Evolutionary conservation across 495 filamentous ascomycete genomes (phyloP), one percentile per base, ranked within the genome.

Genomic region (Lophiostoma macrostomum): DNA sequence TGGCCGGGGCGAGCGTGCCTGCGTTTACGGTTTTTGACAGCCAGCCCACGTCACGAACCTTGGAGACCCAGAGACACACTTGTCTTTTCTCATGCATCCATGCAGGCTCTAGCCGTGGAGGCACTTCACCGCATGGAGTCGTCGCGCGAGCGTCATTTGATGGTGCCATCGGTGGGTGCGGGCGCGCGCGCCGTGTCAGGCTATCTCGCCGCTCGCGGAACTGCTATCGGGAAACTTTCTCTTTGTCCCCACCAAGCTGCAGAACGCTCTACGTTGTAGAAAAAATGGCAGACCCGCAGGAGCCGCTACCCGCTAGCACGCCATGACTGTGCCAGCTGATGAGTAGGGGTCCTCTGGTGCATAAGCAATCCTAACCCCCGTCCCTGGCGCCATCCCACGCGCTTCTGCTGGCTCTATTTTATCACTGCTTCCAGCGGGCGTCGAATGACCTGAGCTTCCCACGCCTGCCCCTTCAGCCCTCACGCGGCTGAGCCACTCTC

Each of bases 181-280:
- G n/a, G n/a, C n/a, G n/a, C n/a, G n/a, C n/a, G n/a, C n/a, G n/a
- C n/a, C n/a, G n/a, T n/a, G 30, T 38, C 45, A 49, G 31, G 38
- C 37, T 24, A 27, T 37, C 12, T n/a, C 32, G 38, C 49, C 49
- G 49, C 43, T 52, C 29, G 49, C 49, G 36, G 49, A 28, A 1
- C 25, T 10, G 35, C 44, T 38, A 30, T 58, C 54, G 54, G 54
- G 18, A 50, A 34, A 44, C 54, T 45, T 46, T 51, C 46, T 58
- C 52, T 45, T 46, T 57, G 6, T 19, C 31, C 30, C 50, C 34
- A 5, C 3, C 20, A 10, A 13, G 18, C 34, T 25, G 13, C 47
- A 18, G 24, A 30, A 10, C 44, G n/a, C 8, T 32, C 44, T 30
- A 7, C 25, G 23, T 19, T 45, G 16, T 47, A 2, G 7, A 23